Conservation (phyloP, 768 basidiomycete genomes). For the Naganishia onofrii region DNA sequence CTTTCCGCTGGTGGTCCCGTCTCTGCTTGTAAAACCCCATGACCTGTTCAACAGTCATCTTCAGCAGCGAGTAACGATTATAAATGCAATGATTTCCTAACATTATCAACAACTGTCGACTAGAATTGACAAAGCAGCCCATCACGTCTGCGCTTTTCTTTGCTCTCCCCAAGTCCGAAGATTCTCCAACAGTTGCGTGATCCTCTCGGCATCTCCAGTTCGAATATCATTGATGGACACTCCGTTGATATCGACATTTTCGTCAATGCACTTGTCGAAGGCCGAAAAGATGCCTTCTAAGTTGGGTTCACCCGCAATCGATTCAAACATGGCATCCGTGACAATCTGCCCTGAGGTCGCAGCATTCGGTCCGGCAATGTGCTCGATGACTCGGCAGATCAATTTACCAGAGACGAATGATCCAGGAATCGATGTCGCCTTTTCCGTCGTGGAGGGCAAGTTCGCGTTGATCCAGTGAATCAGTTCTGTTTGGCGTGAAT, state of each 20-base stretch:
- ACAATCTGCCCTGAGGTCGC: conserved; percentile 56
- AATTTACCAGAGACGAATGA: conserved; percentile 64
- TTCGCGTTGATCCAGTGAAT: conserved; percentile 87
- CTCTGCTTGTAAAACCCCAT: too few relatives aligned
- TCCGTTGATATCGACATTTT: conserved; percentile 81
- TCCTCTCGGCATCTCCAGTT: conserved; percentile 74
- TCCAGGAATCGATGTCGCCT: conserved; percentile 55
- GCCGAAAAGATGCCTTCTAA: conserved; percentile 81
- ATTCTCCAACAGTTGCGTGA: conserved; percentile 68
- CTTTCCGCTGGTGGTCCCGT: too few relatives aligned
- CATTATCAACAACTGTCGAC: too few relatives aligned
- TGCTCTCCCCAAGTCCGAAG: conserved; percentile 29
- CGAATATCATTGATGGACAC: conserved; percentile 92
- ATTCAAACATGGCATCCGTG: conserved; percentile 64
- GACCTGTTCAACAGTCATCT: too few relatives aligned
- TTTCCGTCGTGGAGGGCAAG: conserved; percentile 60
- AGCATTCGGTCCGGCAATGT: conserved; percentile 38
- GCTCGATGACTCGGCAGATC: conserved; percentile 78
- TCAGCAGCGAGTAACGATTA: too few relatives aligned
- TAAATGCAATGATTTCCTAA: too few relatives aligned
- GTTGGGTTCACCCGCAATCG: conserved; percentile 66
- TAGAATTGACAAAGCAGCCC: too few relatives aligned
- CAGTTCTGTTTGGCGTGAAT: conserved; percentile 51
- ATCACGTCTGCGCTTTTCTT: conserved; percentile 7
- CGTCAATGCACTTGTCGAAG: conserved; percentile 89